These are phyloP conservation scores for Vachellia collinsii DNA, from an alignment of 306 rosid species.

Conservation along the genomic window DNA sequence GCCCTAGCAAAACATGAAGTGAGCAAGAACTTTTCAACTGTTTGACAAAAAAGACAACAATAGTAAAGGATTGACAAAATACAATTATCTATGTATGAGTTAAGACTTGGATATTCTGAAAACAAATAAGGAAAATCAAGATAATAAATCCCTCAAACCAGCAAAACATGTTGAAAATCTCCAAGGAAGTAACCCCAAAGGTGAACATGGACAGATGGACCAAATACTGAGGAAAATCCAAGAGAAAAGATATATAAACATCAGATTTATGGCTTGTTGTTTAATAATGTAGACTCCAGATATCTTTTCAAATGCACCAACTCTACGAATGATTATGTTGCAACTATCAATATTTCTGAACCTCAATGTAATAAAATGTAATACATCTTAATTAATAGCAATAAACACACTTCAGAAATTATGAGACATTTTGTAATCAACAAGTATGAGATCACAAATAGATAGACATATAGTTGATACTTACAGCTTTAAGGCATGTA, in stretches of 20 bases:
- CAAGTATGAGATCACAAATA: conserved; percentile 31
- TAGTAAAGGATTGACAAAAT: not conserved
- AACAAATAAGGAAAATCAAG: not conserved
- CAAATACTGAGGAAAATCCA: conserved; percentile 31
- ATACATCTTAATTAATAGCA: conserved; percentile 11
- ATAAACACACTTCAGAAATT: conserved; percentile 25
- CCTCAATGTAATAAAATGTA: conserved; percentile 35
- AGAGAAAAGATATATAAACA: conserved; percentile 22
- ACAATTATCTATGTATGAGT: not conserved
- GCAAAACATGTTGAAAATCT: not conserved
- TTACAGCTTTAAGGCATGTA: conserved; percentile 86
- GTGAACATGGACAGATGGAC: conserved; percentile 2
- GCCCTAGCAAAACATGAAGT: conserved; percentile 2
- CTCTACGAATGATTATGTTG: conserved; percentile 17
- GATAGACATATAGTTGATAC: conserved; percentile 46
- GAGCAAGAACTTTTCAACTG: not conserved
- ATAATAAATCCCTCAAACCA: not conserved
- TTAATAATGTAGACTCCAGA: conserved; percentile 24
- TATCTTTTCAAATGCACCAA: conserved; percentile 23
- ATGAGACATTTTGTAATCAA: conserved; percentile 28
- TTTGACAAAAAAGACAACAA: not conserved
- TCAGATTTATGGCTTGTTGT: conserved; percentile 6
- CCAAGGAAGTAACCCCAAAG: not conserved
- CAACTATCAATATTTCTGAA: conserved; percentile 21
- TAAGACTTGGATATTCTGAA: not conserved